Evolutionary conservation across 176 grass and related monocot species (phyloP), one percentile per base, ranked within the genome.

Genomic region (Carex cristatella): DNA sequence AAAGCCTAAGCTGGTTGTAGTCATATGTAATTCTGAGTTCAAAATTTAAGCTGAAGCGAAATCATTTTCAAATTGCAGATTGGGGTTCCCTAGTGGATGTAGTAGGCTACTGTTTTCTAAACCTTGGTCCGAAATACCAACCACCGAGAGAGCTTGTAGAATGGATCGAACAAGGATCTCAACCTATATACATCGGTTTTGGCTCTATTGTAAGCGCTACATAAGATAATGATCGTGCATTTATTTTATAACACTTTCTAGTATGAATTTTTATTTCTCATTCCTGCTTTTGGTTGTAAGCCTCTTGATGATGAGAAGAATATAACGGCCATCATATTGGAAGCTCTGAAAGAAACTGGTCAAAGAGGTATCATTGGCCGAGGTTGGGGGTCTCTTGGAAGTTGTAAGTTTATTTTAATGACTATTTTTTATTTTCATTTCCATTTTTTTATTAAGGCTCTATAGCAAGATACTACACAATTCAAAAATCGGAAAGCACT

Each of bases 171-270:
- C 87, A 88, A 70, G 96, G 96, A 37, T 40, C 92, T 65, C 83
- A 92, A 61, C 96, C 96, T 58, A 95, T 98, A 92, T 98, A 98
- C 76, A 94, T 98, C 37, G 96, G 96, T 80, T 98, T 98, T 87
- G 96, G 96, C 70, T 94, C 92, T 87, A 93, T 98, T 89, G 96
- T 98, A 98, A 72, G 80, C 53, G 71, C 48, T 46, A 60, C 33
- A 65, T 46, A 11, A 10, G 27, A 33, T 46, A 64, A 28, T 82
- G 42, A 65, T 65, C 10, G 15, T 82, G 27, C 48, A 56, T 35
- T 64, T 40, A 58, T 14, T 74, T 71, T 83, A 13, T 74, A 61
- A 33, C 83, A 78, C 6, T 55, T 73, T 83, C n/a, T 85, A 64
- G 12, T 84, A 82, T 44, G 27, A 82, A 74, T 79, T 13, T 73